Evolutionary conservation across 139 green algal species (phyloP).

Genomic region (Closterium sp.): DNA sequence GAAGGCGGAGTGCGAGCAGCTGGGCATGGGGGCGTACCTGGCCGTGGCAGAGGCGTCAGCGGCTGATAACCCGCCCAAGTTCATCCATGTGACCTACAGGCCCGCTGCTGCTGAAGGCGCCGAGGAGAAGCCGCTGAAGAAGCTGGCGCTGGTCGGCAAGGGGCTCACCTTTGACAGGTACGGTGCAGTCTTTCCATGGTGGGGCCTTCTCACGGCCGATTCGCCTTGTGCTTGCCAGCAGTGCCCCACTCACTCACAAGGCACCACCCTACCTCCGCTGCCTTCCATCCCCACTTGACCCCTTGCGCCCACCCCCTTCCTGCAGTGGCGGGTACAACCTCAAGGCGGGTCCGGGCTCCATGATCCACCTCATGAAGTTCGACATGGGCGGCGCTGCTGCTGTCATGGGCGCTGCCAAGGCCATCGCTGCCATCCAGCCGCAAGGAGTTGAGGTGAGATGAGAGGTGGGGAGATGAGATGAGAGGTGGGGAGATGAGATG

Average conservation of each 20-base stretch:
- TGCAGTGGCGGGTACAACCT: slow-evolving; percentile 91
- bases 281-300: no score
- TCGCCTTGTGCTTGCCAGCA: neutral
- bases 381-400: slow-evolving; percentile 73
- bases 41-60: slow-evolving; percentile 79
- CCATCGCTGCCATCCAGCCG: slow-evolving; percentile 65
- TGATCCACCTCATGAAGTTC: slow-evolving; percentile 96
- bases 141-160: slow-evolving; percentile 86
- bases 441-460: slow-evolving; percentile 21
- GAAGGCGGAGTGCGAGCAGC: slow-evolving; percentile 74
- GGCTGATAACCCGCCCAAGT: slow-evolving; percentile 74
- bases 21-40: slow-evolving; percentile 93
- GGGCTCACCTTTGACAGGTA: slow-evolving; percentile 82
- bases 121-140: slow-evolving; percentile 32
- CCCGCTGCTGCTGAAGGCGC: slow-evolving; percentile 67
- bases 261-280: no score
- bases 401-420: slow-evolving; percentile 51
- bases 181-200: no score
- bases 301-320: neutral
- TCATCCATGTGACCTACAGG: slow-evolving; percentile 97
- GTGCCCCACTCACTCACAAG: neutral
- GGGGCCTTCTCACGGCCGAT: no score
- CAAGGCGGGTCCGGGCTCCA: slow-evolving; percentile 83
- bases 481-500: no score
- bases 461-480: no score